phyloP scores from a whole-genome alignment of 371 early-diverging fungal genomes.

The Rhizopus microsporus region DNA sequence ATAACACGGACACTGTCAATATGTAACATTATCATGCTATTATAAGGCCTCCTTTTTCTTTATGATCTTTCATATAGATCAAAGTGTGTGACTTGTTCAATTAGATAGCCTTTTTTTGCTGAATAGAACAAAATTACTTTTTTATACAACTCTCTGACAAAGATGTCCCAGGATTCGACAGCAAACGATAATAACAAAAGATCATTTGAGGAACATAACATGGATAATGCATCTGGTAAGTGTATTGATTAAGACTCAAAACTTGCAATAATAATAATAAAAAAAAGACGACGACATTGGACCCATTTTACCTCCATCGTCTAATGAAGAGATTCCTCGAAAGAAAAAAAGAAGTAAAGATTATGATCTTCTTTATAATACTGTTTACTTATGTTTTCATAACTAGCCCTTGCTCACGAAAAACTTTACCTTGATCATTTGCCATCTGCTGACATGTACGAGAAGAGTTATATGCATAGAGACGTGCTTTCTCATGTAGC shows the following conservation, averaged over 20 bases:
- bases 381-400: constrained; percentile 1
- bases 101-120: background rate
- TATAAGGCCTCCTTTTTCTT: too few relatives aligned
- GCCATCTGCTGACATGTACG: constrained; percentile 89
- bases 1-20: too few relatives aligned
- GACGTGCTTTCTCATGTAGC: constrained; percentile 80
- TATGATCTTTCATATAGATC: too few relatives aligned
- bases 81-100: too few relatives aligned
- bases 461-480: constrained; percentile 93
- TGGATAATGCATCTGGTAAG: constrained; percentile 25
- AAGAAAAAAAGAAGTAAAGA: constrained; percentile 45
- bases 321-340: constrained; percentile 28
- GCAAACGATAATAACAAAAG: constrained; percentile 29
- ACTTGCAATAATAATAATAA: background rate
- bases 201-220: constrained; percentile 17
- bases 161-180: constrained; percentile 23
- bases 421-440: constrained; percentile 73
- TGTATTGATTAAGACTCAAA: background rate
- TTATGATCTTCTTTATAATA: background rate
- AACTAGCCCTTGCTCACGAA: constrained; percentile 74
- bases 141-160: background rate
- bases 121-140: background rate
- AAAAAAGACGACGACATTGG: constrained; percentile 41
- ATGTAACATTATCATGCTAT: too few relatives aligned
- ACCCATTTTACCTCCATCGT: constrained; percentile 39